Evolutionary conservation across 1,139 yeast genomes (phyloP), one percentile per base, ranked within the genome.

Genomic region (Suhomyces ambrosiae): DNA sequence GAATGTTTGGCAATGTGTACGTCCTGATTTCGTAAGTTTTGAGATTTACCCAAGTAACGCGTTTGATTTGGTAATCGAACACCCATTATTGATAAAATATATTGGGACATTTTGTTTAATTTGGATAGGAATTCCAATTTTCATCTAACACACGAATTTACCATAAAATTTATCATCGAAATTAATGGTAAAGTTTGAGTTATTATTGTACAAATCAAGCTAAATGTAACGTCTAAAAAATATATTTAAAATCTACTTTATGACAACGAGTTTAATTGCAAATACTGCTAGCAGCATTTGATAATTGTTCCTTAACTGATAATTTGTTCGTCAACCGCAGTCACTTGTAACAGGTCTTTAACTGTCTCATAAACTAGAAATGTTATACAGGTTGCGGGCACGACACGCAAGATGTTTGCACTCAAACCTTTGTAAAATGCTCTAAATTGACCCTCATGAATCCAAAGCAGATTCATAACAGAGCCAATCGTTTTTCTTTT

Each of bases 381-480:
- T 0, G 90, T 83, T 6, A 82, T 71, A 49, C 87, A 80, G 2
- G 89, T 82, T 3, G 89, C 85, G 0, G 95, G 95, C 6, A 85
- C 60, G 2, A 85, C 87, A 36, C 92, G 65, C 4, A 70, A 37
- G 16, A 84, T 51, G 37, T 84, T 82, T 3, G 87, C 74, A 11
- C 76, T 58, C 11, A 82, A 57, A 0, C 97, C 97, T 47, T 82
- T 80, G 60, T 88, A 92, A 47, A 90, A 84, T 0, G 86, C 96
- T 16, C 48, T 43, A 13, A 73, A 21, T 0, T 84, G 83, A 14
- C 78, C 79, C 19, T 60, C 68, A 2, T 48, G 44, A 9, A 27
- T 25, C 60, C 74, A 76, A 1, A 68, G 52, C 10, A 59, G 53
- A 3, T 35, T 35, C 14, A 58, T 49, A 4, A 65, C 59, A 4